Percentiles rank a stretch among this genome's conserved stretches.
phyloP scores from a whole-genome alignment of 768 basidiomycete species.

The Leucocoprinus sp. region DNA sequence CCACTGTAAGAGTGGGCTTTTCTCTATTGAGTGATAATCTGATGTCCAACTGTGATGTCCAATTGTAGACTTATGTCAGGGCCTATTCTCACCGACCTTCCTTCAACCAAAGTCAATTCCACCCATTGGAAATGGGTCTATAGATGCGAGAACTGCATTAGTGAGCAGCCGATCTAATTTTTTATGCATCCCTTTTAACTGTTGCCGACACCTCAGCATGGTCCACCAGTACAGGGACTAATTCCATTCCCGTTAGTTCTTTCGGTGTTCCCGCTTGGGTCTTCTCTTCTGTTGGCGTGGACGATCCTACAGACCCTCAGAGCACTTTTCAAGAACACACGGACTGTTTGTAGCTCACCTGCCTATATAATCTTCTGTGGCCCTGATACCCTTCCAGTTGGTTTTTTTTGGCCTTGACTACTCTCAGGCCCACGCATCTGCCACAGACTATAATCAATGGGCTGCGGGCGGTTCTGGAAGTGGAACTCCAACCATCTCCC shows the following conservation, averaged over 20 bases:
- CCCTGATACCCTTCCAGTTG: constrained; percentile 36
- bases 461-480: constrained; percentile 39
- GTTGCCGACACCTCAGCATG: constrained; percentile 21
- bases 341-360: constrained; percentile 19
- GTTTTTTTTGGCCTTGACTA: constrained; percentile 51
- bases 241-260: constrained; percentile 27
- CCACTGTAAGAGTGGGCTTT: constrained; percentile 31
- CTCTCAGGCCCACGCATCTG: constrained; percentile 35
- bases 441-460: constrained; percentile 39
- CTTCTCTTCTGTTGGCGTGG: constrained; percentile 32
- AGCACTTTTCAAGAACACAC: constrained; percentile 52
- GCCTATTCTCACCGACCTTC: constrained; percentile 44
- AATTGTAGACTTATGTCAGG: constrained; percentile 33
- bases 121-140: constrained; percentile 66
- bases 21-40: not conserved
- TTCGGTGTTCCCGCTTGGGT: constrained; percentile 47
- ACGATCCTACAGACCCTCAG: constrained; percentile 39
- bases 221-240: constrained; percentile 28
- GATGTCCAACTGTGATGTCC: not conserved
- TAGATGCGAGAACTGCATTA: constrained; percentile 58
- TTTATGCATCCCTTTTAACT: not conserved
- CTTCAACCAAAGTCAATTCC: constrained; percentile 41
- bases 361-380: not conserved
- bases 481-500: constrained; percentile 24
- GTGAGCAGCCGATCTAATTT: constrained; percentile 25